Base-by-base conservation (phyloP, 2,329 filamentous ascomycete species). In the Fusarium guadeloupense region DNA sequence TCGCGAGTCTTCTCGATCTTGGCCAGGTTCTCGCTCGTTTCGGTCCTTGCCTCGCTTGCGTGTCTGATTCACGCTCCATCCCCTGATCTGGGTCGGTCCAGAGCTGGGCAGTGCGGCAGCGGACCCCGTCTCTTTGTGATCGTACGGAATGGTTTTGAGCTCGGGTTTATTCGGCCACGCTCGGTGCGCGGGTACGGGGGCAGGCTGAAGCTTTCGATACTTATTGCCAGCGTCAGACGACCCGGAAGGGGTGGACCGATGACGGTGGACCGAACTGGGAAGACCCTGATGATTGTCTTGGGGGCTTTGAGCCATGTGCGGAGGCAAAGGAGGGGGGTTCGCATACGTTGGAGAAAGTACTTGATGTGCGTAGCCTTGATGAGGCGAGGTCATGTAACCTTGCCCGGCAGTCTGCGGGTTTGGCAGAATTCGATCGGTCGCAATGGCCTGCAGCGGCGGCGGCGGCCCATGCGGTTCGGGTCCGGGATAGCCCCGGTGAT, bases 131-230 rank as follows among this genome's bases (percentile, higher is more conserved):
- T 87, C 84, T 68, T 86, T 86, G 68, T 86, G 85, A 17, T 83
- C 81, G 61, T 86, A 87, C 31, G 81, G 82, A 4, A 85, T 83
- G 5, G 85, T 85, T 51, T 84, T 81, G n/a, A 87, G 76, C 64
- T 86, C 83, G 14, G 80, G 77, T 65, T 80, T 81, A 50, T 75
- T 75, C 7, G 73, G 69, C 70, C 78, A 81, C 56, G 78, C 78
- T 37, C 79, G 77, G 67, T 84, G 83, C 25, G 82, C 77, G 7
- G 83, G 80, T 20, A 84, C 78, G 1, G 84, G 84, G 1, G 84
- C 84, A 9, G 84, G 84, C 58, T 85, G 83, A 33, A 87, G 80
- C 71, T 85, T 85, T 39, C 84, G 79, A 66, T 85, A 86, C 66
- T 84, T 84, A 20, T 71, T 74, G 21, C 72, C 72, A 6, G 74